Percentiles rank a stretch among this genome's conserved stretches.
Evolutionary conservation across 2,329 filamentous ascomycete species (phyloP).

Genomic region (Penicillium italicum): DNA sequence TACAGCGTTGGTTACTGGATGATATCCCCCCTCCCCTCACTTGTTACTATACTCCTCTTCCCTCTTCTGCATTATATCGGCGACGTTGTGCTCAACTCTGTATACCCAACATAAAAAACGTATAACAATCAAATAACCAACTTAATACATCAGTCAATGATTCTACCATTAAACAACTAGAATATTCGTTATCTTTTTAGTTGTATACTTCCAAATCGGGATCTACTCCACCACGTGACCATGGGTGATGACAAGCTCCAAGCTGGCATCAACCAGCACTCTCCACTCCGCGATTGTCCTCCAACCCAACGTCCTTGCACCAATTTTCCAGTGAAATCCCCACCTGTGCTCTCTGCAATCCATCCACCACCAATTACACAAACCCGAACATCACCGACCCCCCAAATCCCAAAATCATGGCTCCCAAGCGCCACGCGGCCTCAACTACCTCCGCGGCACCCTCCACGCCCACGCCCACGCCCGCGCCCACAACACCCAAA

Average conservation of each 20-base stretch:
- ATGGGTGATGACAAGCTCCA: conserved; percentile 25
- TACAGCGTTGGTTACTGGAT: conserved; percentile 3
- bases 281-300: conserved; percentile 18
- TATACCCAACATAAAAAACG: not conserved
- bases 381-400: conserved; percentile 27
- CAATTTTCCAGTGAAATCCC: not conserved
- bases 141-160: not conserved
- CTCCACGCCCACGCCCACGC: conserved; percentile 17
- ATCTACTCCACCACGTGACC: conserved; percentile 20
- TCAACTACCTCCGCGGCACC: conserved; percentile 28
- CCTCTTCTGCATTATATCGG: conserved; percentile 2
- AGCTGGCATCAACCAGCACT: conserved; percentile 25
- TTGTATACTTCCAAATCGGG: conserved; percentile 2
- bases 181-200: not conserved
- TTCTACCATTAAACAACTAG: not conserved
- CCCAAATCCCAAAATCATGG: conserved; percentile 22
- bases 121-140: too few relatives aligned
- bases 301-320: not conserved
- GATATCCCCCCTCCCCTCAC: conserved; percentile 14
- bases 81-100: not conserved
- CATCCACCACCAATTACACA: conserved; percentile 6
- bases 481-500: conserved; percentile 19
- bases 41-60: conserved; percentile 14
- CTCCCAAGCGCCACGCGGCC: conserved; percentile 30
- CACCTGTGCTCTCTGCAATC: not conserved